Evolutionary conservation across 83 land plant genomes (phyloP).

Genomic region (Isoetes engelmannii): DNA sequence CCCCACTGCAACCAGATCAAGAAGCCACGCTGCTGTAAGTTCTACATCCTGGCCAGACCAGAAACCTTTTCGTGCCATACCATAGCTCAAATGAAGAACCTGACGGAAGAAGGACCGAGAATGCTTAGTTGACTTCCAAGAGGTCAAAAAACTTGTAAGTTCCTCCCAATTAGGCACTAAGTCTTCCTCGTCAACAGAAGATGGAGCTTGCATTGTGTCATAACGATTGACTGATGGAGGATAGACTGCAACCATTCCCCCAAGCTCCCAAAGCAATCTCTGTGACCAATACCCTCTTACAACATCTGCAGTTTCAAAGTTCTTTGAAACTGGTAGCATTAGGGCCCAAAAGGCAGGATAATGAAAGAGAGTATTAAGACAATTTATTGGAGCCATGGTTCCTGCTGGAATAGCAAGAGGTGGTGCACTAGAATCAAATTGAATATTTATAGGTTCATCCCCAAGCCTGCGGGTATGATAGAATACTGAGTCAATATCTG

Average conservation of each 20-base stretch:
- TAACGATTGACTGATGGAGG: conserved; percentile 67
- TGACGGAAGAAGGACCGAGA: background rate
- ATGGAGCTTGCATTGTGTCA: conserved; percentile 54
- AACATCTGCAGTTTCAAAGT: conserved; percentile 74
- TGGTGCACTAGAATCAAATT: conserved; percentile 75
- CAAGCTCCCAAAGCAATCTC: conserved; percentile 90
- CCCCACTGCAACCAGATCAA: conserved; percentile 9
- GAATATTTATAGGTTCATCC: conserved; percentile 59
- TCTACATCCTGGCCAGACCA: conserved; percentile 10
- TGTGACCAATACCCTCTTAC: conserved; percentile 94
- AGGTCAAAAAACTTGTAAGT: background rate
- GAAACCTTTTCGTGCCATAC: conserved; percentile 6
- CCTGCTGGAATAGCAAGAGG: conserved; percentile 85
- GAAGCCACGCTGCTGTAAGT: conserved; percentile 12
- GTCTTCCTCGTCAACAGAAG: conserved; percentile 77
- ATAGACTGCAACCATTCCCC: conserved; percentile 72
- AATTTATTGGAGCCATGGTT: conserved; percentile 79
- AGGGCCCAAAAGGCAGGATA: conserved; percentile 81
- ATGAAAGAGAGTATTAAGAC: conserved; percentile 79
- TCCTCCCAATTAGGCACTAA: background rate
- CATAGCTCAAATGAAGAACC: background rate
- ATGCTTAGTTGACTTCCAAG: background rate
- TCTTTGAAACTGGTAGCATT: conserved; percentile 85
- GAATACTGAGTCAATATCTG: conserved; percentile 90
- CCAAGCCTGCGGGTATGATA: conserved; percentile 72